Evolutionary conservation across 2,329 filamentous ascomycete genomes (phyloP).

Genomic region (Penicillium paneum): DNA sequence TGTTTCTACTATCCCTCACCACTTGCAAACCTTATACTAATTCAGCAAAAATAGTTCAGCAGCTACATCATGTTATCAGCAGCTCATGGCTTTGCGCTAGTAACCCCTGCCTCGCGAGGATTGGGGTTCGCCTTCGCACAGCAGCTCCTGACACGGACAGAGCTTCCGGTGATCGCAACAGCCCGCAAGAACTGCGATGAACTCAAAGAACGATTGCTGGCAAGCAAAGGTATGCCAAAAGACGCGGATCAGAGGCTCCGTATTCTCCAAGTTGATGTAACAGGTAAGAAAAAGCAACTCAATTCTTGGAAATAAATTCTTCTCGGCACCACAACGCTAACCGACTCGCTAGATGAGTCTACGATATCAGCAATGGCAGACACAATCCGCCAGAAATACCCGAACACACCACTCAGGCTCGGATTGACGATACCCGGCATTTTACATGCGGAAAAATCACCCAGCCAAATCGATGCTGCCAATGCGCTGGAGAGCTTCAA

Average conservation of each 20-base stretch:
- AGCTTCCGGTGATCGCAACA: constrained; percentile 59
- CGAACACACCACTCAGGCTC: constrained; percentile 60
- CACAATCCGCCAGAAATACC: constrained; percentile 54
- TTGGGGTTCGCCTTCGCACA: constrained; percentile 62
- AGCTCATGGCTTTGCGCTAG: constrained; percentile 32
- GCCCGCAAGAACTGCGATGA: constrained; percentile 53
- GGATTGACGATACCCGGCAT: constrained; percentile 69
- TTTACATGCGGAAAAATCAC: constrained; percentile 69
- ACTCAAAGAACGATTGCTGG: constrained; percentile 50
- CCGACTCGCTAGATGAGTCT: constrained; percentile 53
- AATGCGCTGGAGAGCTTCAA: constrained; percentile 66
- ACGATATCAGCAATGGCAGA: constrained; percentile 59
- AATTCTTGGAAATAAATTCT: not conserved
- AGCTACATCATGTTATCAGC: constrained; percentile 6
- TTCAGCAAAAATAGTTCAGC: not conserved
- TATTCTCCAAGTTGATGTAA: constrained; percentile 55
- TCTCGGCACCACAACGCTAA: not conserved
- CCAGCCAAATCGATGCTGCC: constrained; percentile 60
- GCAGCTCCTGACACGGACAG: constrained; percentile 55
- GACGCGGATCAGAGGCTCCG: constrained; percentile 47
- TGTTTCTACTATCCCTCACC: not conserved
- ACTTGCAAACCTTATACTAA: not conserved
- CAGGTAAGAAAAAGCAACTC: constrained; percentile 42
- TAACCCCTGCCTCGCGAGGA: constrained; percentile 60
- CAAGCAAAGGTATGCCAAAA: constrained; percentile 44